phyloP scores from a whole-genome alignment of 1,139 yeast genomes.

The Candida smagusa region DNA sequence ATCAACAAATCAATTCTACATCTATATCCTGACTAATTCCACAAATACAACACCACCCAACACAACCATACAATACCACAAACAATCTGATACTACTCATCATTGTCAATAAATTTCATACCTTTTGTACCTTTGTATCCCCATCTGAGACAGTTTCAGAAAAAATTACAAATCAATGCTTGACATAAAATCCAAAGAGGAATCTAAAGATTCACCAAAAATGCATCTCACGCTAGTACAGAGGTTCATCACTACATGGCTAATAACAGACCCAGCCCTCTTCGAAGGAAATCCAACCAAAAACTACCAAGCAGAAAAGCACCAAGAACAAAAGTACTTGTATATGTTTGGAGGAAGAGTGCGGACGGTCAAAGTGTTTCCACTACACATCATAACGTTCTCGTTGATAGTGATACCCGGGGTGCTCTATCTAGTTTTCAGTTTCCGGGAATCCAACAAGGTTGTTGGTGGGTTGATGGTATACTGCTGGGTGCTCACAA shows the following conservation, averaged over 20 bases:
- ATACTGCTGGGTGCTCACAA: slow-evolving; percentile 53
- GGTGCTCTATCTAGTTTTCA: slow-evolving; percentile 41
- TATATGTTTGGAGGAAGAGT: slow-evolving; percentile 68
- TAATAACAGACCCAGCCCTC: slow-evolving; percentile 39
- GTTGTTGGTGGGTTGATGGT: slow-evolving; percentile 55
- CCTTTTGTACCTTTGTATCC: too few relatives aligned
- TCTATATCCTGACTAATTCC: too few relatives aligned
- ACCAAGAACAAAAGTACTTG: slow-evolving; percentile 30
- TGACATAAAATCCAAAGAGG: too few relatives aligned
- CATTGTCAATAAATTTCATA: too few relatives aligned
- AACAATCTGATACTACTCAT: too few relatives aligned
- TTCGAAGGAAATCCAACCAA: slow-evolving; percentile 11
- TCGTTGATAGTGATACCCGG: slow-evolving; percentile 41
- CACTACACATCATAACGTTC: slow-evolving; percentile 21
- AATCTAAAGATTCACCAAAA: too few relatives aligned
- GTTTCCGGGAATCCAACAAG: slow-evolving; percentile 47
- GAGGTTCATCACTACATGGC: slow-evolving; percentile 38
- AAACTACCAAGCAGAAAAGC: slow-evolving; percentile 36
- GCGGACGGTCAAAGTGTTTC: slow-evolving; percentile 34
- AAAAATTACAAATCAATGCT: too few relatives aligned
- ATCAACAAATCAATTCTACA: too few relatives aligned
- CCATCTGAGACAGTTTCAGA: too few relatives aligned
- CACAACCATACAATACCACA: too few relatives aligned
- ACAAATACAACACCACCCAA: too few relatives aligned
- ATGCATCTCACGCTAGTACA: slow-evolving; percentile 7